Percentiles rank a stretch among this genome's conserved stretches.
These are phyloP conservation scores for Candida mattraensis DNA, from an alignment of 805 yeast genomes.

Conservation along the genomic window DNA sequence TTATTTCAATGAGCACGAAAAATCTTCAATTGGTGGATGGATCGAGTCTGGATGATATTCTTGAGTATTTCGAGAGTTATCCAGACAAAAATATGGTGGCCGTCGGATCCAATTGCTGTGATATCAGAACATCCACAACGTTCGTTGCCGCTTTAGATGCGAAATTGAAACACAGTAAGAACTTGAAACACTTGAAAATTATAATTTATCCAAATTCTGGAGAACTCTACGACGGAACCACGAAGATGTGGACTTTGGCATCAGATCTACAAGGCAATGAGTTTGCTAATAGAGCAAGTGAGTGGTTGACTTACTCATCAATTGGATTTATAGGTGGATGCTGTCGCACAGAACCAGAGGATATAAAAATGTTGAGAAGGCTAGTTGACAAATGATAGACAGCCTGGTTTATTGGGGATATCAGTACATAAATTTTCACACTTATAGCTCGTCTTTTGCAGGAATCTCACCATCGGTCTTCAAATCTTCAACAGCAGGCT, in stretches of 20 bases:
- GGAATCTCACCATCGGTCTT: conserved; percentile 9
- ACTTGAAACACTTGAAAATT: conserved; percentile 36
- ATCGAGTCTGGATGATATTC: conserved; percentile 38
- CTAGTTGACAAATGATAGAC: conserved; percentile 12
- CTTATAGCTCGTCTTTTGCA: conserved; percentile 19
- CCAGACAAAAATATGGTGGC: conserved; percentile 35
- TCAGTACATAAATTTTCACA: too few relatives aligned
- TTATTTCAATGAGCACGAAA: conserved; percentile 41
- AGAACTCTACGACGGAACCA: conserved; percentile 53
- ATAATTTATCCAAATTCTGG: conserved; percentile 78
- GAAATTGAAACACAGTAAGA: conserved; percentile 12
- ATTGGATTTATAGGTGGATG: conserved; percentile 71
- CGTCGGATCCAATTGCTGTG: conserved; percentile 71
- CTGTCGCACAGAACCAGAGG: conserved; percentile 65
- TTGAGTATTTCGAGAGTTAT: conserved; percentile 22
- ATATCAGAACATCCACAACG: conserved; percentile 39
- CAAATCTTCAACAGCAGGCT: conserved; percentile 13
- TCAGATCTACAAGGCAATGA: conserved; percentile 16
- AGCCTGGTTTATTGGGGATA: too few relatives aligned
- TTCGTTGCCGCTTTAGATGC: conserved; percentile 36
- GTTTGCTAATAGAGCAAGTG: conserved; percentile 40
- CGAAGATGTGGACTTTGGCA: conserved; percentile 41
- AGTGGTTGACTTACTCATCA: conserved; percentile 39
- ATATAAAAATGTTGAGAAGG: conserved; percentile 28
- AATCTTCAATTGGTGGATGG: conserved; percentile 49